These are phyloP conservation scores for Zygosaccharomyces sapae DNA, from an alignment of 1,139 yeast genomes.

Conservation along the genomic window DNA sequence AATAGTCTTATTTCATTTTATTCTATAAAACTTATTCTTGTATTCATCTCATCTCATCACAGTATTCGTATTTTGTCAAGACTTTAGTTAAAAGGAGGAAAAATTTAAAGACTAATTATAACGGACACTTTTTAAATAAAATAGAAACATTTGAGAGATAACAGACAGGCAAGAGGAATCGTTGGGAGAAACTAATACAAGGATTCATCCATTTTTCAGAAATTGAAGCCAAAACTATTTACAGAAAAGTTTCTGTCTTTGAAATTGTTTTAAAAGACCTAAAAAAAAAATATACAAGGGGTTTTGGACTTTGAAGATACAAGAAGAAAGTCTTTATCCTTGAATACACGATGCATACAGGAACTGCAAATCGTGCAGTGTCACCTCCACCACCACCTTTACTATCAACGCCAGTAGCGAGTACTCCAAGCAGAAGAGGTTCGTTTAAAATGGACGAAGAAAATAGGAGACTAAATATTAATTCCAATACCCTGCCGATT, in stretches of 20 bases:
- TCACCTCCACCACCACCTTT: slow-evolving; percentile 6
- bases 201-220: too few species aligned
- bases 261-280: not conserved
- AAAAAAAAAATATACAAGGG: not conserved
- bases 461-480: not conserved
- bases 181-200: not conserved
- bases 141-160: not conserved
- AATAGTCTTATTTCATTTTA: too few species aligned
- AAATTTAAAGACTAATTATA: not conserved
- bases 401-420: not conserved
- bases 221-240: too few species aligned
- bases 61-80: not conserved
- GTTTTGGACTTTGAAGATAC: too few species aligned
- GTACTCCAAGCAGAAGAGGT: not conserved
- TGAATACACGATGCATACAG: not conserved
- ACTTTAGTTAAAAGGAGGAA: not conserved
- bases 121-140: not conserved
- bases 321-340: not conserved
- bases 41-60: not conserved
- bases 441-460: not conserved
- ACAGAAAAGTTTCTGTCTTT: not conserved
- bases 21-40: not conserved
- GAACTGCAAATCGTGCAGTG: slow-evolving; percentile 36
- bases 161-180: not conserved
- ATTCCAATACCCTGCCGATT: not conserved